Conservation (phyloP, 2,329 filamentous ascomycete species). For the Pseudogymnoascus destructans region DNA sequence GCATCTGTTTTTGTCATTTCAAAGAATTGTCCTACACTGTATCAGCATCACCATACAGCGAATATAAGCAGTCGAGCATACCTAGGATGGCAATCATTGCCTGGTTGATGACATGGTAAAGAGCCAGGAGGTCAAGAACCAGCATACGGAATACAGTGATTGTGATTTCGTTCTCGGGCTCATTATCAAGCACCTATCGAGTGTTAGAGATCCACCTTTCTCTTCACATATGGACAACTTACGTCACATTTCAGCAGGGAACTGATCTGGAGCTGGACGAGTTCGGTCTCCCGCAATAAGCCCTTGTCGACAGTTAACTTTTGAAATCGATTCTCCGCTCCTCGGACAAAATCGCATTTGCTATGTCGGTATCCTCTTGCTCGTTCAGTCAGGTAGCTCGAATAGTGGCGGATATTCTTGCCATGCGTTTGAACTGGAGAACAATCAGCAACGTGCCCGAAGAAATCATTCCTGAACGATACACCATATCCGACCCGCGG, state of each 20-base stretch:
- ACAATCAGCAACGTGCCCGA: not conserved
- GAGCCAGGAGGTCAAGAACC: conserved; percentile 73
- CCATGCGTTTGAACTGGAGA: conserved; percentile 77
- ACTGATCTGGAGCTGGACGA: conserved; percentile 75
- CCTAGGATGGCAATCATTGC: conserved; percentile 93
- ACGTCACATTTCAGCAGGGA: conserved; percentile 84
- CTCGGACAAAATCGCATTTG: conserved; percentile 79
- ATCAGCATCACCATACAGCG: conserved; percentile 16
- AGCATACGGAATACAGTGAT: conserved; percentile 85
- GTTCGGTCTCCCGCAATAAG: conserved; percentile 78
- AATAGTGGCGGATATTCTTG: conserved; percentile 84
- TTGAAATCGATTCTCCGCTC: conserved; percentile 71
- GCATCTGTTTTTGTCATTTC: conserved; percentile 95
- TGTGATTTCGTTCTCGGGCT: conserved; percentile 93
- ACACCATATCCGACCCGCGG: not conserved
- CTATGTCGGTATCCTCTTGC: conserved; percentile 72
- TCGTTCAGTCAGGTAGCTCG: conserved; percentile 72
- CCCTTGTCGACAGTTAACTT: conserved; percentile 83
- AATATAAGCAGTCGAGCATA: conserved; percentile 31
- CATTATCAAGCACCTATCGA: conserved; percentile 63
- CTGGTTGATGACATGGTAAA: conserved; percentile 94
- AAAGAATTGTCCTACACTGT: conserved; percentile 71
- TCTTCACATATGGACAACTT: conserved; percentile 28
- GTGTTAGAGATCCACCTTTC: conserved; percentile 14
- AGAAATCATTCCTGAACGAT: not conserved